A percentile compares a stretch with the other conserved stretches of the same genome.
Evolutionary conservation across 768 basidiomycete genomes (phyloP).

Genomic region (Fomitopsis serialis): DNA sequence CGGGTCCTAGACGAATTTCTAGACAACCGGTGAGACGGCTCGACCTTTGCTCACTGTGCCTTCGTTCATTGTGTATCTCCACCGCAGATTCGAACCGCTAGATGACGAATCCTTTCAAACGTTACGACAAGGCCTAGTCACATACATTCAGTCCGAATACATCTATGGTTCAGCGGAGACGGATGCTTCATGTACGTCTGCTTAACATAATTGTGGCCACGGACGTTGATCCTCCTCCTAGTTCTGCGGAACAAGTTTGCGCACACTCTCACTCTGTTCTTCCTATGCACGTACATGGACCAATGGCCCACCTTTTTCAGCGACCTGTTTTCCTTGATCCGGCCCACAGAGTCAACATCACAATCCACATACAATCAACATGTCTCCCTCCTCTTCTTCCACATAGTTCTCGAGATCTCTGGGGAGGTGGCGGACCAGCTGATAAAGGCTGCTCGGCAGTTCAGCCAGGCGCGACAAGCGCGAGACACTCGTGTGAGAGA

Average conservation of each 20-base stretch:
- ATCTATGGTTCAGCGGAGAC: slow-evolving; percentile 80
- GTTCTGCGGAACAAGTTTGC: slow-evolving; percentile 95
- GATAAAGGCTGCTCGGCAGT: slow-evolving; percentile 81
- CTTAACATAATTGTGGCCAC: background rate
- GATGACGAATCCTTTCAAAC: slow-evolving; percentile 66
- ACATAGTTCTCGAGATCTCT: slow-evolving; percentile 89
- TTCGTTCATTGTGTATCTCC: background rate
- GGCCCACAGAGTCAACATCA: slow-evolving; percentile 49
- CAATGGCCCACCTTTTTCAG: slow-evolving; percentile 86
- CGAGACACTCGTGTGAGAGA: slow-evolving; percentile 86
- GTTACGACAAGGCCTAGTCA: slow-evolving; percentile 70
- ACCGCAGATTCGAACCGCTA: slow-evolving; percentile 55
- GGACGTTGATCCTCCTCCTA: slow-evolving; percentile 25
- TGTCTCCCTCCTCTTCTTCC: slow-evolving; percentile 85
- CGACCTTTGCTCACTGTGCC: too few relatives aligned
- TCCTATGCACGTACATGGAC: slow-evolving; percentile 79
- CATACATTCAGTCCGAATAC: slow-evolving; percentile 87
- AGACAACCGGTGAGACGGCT: slow-evolving; percentile 64
- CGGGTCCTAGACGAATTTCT: slow-evolving; percentile 79
- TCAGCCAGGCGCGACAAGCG: slow-evolving; percentile 60
- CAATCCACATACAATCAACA: slow-evolving; percentile 71
- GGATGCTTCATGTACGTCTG: slow-evolving; percentile 68
- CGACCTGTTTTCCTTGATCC: slow-evolving; percentile 71
- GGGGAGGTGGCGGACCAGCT: slow-evolving; percentile 96
- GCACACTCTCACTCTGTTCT: slow-evolving; percentile 84